Conservation (phyloP, 805 yeast genomes). For the Saccharomycopsis sp. region DNA sequence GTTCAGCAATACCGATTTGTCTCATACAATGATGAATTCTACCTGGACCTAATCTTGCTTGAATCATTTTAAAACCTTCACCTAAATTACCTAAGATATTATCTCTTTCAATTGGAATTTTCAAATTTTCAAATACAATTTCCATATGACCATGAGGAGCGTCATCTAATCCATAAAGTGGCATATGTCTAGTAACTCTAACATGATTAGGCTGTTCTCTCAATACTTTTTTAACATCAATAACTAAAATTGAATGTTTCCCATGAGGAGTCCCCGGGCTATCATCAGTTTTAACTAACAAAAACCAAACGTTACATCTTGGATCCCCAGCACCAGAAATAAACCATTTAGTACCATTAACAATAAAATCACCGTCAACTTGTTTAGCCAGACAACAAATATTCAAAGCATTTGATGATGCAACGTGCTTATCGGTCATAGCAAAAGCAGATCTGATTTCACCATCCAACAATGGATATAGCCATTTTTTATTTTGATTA, state of each 20-base stretch:
- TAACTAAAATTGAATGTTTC: constrained; percentile 50
- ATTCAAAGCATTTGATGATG: constrained; percentile 58
- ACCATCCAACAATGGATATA: constrained; percentile 48
- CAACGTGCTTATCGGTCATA: constrained; percentile 57
- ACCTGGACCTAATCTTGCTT: constrained; percentile 63
- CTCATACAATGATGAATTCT: constrained; percentile 67
- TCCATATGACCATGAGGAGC: constrained; percentile 72
- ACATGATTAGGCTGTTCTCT: constrained; percentile 39
- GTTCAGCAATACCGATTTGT: constrained; percentile 53
- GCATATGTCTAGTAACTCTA: constrained; percentile 41
- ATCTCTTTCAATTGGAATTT: constrained; percentile 34
- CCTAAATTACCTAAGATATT: constrained; percentile 40
- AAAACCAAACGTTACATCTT: constrained; percentile 36
- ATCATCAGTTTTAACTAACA: constrained; percentile 27
- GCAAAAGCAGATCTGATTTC: constrained; percentile 52
- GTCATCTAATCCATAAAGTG: constrained; percentile 55
- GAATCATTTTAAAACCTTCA: constrained; percentile 56
- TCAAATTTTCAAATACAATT: constrained; percentile 42
- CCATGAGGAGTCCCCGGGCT: constrained; percentile 30
- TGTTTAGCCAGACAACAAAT: constrained; percentile 26
- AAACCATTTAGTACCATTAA: constrained; percentile 64
- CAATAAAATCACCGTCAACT: constrained; percentile 29
- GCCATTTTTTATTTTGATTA: constrained; percentile 35
- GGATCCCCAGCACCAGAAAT: constrained; percentile 69
- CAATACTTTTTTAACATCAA: constrained; percentile 44